Evolutionary conservation across 2,329 filamentous ascomycete species (phyloP).

Genomic region (Triangularia verruculosa): DNA sequence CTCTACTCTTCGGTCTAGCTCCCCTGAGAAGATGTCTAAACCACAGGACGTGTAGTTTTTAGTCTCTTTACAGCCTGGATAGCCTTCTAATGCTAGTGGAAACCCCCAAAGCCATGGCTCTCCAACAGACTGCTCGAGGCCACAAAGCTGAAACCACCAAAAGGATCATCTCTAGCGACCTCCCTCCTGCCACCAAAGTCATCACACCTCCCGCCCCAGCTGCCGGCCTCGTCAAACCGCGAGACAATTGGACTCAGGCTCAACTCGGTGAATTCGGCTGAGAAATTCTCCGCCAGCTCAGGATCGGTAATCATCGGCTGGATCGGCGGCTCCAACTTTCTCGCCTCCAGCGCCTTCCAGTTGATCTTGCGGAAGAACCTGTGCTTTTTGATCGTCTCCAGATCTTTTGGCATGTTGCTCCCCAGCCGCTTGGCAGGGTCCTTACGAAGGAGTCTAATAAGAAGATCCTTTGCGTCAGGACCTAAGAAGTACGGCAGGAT

Average conservation of each 20-base stretch:
- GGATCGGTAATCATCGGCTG: slow-evolving; percentile 92
- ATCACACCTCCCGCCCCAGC: slow-evolving; percentile 16
- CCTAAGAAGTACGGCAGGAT: slow-evolving; percentile 85
- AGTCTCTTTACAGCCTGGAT: no score
- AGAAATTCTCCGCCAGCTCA: slow-evolving; percentile 94
- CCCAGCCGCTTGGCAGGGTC: slow-evolving; percentile 89
- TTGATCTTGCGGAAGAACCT: slow-evolving; percentile 97
- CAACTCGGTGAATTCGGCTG: slow-evolving; percentile 83
- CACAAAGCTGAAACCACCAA: slow-evolving; percentile 64
- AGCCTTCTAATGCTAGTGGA: slow-evolving; percentile 7
- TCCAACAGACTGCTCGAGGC: slow-evolving; percentile 57
- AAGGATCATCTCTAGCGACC: slow-evolving; percentile 51
- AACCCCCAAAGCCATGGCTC: slow-evolving; percentile 39
- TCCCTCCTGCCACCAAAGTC: slow-evolving; percentile 11
- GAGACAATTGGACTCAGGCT: slow-evolving; percentile 70
- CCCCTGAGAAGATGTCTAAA: not conserved
- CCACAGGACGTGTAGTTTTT: not conserved
- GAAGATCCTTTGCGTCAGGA: slow-evolving; percentile 87
- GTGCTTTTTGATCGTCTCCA: slow-evolving; percentile 82
- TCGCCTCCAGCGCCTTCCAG: slow-evolving; percentile 80
- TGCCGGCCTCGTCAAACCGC: slow-evolving; percentile 39
- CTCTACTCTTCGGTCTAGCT: not conserved
- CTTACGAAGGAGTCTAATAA: slow-evolving; percentile 86
- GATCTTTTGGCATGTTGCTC: slow-evolving; percentile 82
- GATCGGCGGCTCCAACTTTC: slow-evolving; percentile 85